phyloP scores from a whole-genome alignment of 495 filamentous ascomycete species.

The Pseudomonodictys pantanalensis region DNA sequence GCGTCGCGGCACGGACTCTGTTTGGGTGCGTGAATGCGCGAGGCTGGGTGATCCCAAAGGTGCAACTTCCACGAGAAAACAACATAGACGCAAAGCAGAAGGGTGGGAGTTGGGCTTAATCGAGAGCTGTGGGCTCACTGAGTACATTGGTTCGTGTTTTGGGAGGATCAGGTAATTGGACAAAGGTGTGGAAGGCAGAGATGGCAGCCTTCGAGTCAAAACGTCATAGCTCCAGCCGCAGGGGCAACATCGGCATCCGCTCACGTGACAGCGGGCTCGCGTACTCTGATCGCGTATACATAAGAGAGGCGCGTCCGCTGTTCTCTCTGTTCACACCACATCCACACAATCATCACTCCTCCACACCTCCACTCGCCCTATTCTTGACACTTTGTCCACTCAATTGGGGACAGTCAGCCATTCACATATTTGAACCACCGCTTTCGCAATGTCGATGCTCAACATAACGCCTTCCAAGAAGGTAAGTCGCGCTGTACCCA shows the following conservation, averaged over 20 bases:
- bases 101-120: no score
- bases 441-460: constrained; percentile 27
- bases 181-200: no score
- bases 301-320: constrained; percentile 13
- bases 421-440: background rate
- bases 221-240: constrained; percentile 17
- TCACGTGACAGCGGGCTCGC: constrained; percentile 20
- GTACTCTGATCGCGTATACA: constrained; percentile 1
- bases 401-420: background rate
- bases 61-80: no score
- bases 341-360: constrained; percentile 18
- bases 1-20: constrained; percentile 23
- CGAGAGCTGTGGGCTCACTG: no score
- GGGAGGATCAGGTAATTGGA: no score
- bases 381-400: constrained; percentile 1
- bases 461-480: constrained; percentile 37
- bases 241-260: background rate
- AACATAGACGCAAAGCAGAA: no score
- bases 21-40: constrained; percentile 8
- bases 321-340: constrained; percentile 9
- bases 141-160: no score
- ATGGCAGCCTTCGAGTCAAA: background rate
- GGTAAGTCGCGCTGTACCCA: constrained; percentile 25
- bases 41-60: constrained; percentile 11
- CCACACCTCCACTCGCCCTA: background rate